Conservation (phyloP, 2,329 filamentous ascomycete species). For the Botrytis fabae region DNA sequence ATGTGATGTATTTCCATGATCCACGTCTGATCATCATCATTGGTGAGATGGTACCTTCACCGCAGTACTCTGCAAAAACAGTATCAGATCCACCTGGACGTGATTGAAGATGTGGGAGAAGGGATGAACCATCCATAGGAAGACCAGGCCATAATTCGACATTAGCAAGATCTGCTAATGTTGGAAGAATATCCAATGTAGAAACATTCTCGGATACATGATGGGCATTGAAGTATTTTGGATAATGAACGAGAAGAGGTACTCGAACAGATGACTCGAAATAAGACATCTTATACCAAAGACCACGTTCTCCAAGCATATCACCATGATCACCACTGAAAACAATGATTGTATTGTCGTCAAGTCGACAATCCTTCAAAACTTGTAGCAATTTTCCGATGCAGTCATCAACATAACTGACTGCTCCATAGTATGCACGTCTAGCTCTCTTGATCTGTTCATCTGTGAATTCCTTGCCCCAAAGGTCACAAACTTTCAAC, state of each 20-base stretch:
- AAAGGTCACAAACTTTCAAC: constrained; percentile 82
- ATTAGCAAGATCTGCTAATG: constrained; percentile 79
- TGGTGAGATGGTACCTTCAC: constrained; percentile 84
- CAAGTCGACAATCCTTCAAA: constrained; percentile 75
- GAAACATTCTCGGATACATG: constrained; percentile 82
- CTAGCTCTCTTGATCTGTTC: constrained; percentile 84
- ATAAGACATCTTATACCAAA: constrained; percentile 99
- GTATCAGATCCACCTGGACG: constrained; percentile 70
- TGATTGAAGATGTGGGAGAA: constrained; percentile 75
- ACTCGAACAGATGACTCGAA: constrained; percentile 90
- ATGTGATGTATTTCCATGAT: constrained; percentile 87
- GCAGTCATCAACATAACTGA: constrained; percentile 92
- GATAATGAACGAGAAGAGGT: constrained; percentile 81
- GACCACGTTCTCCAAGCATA: constrained; percentile 87
- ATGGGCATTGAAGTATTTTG: constrained; percentile 71
- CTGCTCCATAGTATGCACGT: constrained; percentile 88
- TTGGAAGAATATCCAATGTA: constrained; percentile 86
- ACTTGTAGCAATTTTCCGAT: constrained; percentile 79
- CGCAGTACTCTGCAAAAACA: constrained; percentile 93
- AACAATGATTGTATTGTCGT: constrained; percentile 84
- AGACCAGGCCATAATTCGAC: constrained; percentile 67
- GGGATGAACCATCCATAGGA: constrained; percentile 82
- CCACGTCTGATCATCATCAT: constrained; percentile 93
- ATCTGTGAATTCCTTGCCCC: constrained; percentile 78
- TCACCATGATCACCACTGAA: constrained; percentile 95